Percentiles rank a stretch among this genome's conserved stretches.
Conservation (phyloP, 495 filamentous ascomycete species). For the Tuber indicum region DNA sequence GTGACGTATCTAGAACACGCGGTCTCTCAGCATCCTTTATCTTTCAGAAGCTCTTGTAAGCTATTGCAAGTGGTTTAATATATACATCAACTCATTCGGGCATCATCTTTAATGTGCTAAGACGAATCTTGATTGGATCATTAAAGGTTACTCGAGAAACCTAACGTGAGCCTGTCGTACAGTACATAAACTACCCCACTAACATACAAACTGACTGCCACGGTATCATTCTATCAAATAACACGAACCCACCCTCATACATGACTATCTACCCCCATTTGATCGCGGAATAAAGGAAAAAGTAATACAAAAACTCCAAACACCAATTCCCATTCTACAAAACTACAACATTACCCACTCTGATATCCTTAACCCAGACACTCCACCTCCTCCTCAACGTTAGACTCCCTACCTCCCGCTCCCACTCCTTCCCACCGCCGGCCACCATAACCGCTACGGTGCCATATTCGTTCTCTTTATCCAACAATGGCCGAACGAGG, state of each 20-base stretch:
- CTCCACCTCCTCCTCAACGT: conserved; percentile 71
- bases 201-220: not conserved
- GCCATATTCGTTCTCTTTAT: conserved; percentile 67
- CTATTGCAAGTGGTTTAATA: not conserved
- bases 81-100: not conserved
- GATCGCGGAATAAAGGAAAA: not conserved
- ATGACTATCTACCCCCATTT: not conserved
- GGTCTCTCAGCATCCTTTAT: not conserved
- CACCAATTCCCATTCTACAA: conserved; percentile 44
- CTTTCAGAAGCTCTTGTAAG: not conserved
- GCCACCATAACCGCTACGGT: conserved; percentile 82
- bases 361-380: conserved; percentile 71
- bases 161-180: not conserved
- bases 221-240: not conserved
- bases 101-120: not conserved
- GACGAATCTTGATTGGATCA: not conserved
- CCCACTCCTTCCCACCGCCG: conserved; percentile 63
- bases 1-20: not conserved
- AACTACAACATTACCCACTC: conserved; percentile 73
- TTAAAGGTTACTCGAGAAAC: not conserved
- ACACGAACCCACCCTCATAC: not conserved
- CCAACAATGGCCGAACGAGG: conserved; percentile 67
- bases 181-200: not conserved
- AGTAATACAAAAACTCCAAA: not conserved
- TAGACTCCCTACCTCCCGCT: conserved; percentile 54